Evolutionary conservation across 1,284 basidiomycete species (phyloP), one percentile per base, ranked within the genome.

Genomic region (Tausonia pullulans): DNA sequence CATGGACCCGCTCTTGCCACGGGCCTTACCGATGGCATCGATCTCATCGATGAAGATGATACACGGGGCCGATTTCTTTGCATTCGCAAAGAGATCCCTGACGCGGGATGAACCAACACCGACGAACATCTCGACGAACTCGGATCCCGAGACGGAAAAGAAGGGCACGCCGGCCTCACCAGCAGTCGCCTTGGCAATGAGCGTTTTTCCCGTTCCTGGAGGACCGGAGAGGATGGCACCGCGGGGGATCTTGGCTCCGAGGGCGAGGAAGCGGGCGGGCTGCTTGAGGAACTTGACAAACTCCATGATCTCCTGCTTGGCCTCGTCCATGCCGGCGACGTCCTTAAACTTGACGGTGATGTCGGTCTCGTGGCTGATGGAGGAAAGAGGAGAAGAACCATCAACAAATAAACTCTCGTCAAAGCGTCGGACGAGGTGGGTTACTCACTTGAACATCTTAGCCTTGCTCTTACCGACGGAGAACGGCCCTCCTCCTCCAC

Each of bases 111-210:
- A 93, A 71, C 95, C 95, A 64, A 98, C 96, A 79, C 95, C 95
- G 69, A 99, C 96, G 74, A 98, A 99, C 93, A 98, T 98, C 79
- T 99, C 96, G 68, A 99, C 93, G 73, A 99, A 98, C 75, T 98
- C 96, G 63, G 95, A 98, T 63, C 96, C 95, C 55, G 95, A 98
- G 51, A 98, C 95, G 41, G 92, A 96, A 63, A 98, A 82, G 86
- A 98, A 99, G 51, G 95, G 95, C 3, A 98, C 95, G 58, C 85
- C 88, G 8, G 95, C 95, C 78, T 98, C 95, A 61, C 95, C 95
- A 2, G 96, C 96, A 3, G 96, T 98, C 0, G 96, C 96, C 78
- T 98, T 98, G 46, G 96, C 96, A 46, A 98, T 83, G 27, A 99
- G 80, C 3, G 96, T 99, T 80, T 98, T 98, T 77, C 96, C 96